Percentiles rank a stretch among this genome's conserved stretches.
phyloP scores from a whole-genome alignment of 2,329 filamentous ascomycete genomes.

The Diaporthe sp. region DNA sequence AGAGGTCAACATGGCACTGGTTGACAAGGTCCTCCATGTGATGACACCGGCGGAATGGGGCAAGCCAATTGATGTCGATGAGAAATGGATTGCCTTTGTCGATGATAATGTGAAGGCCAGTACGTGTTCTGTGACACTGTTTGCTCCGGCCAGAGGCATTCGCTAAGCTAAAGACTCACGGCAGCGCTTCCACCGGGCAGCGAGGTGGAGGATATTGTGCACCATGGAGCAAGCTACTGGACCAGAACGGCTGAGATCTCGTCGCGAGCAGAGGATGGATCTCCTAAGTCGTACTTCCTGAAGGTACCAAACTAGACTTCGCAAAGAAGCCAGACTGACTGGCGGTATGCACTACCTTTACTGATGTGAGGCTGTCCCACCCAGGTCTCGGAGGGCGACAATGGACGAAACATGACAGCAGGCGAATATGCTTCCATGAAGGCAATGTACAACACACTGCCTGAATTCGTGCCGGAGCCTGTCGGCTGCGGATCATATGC shows the following conservation, averaged over 20 bases:
- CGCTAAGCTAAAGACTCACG: neutral
- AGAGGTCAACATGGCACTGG: neutral
- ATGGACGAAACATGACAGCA: neutral
- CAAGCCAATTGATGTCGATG: constrained; percentile 4
- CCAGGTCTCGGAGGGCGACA: neutral
- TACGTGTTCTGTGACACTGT: neutral
- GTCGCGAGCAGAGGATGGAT: neutral
- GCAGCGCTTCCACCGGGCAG: neutral
- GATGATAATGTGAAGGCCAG: neutral
- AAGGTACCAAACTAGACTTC: neutral
- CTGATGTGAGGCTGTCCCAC: constrained; percentile 26
- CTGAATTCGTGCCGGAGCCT: neutral
- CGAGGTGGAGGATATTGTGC: neutral
- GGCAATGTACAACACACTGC: neutral
- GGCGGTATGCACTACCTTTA: neutral
- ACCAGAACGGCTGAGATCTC: constrained; percentile 17
- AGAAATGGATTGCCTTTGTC: constrained; percentile 9
- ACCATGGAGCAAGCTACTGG: constrained; percentile 4
- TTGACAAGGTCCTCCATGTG: constrained; percentile 14
- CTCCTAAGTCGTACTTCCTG: constrained; percentile 1
- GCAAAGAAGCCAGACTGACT: neutral
- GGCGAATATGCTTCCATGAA: neutral
- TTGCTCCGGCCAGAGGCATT: neutral
- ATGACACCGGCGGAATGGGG: constrained; percentile 12
- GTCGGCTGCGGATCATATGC: neutral